A percentile compares a stretch with the other conserved stretches of the same genome.
Conservation (phyloP, 495 filamentous ascomycete genomes). For the Talaromyces ruber region DNA sequence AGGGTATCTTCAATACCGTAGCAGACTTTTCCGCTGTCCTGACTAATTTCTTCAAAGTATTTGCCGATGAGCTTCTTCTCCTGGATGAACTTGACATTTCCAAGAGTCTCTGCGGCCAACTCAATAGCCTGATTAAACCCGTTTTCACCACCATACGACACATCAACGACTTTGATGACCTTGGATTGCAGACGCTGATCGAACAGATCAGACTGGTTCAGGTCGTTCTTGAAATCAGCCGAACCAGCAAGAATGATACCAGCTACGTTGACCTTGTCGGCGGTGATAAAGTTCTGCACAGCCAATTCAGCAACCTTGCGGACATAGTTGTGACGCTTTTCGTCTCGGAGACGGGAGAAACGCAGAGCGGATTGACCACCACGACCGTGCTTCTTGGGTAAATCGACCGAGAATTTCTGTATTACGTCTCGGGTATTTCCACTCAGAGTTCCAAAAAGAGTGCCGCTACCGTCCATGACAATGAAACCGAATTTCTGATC, state of each 20-base stretch:
- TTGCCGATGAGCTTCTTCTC: constrained; percentile 98
- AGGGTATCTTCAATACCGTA: constrained; percentile 97
- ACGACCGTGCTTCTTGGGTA: constrained; percentile 99
- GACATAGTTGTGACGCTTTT: constrained; percentile 99
- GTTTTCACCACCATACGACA: constrained; percentile 97
- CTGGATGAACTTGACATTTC: constrained; percentile 99
- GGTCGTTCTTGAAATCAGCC: constrained; percentile 98
- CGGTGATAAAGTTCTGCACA: constrained; percentile 96
- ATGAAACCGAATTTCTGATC: constrained; percentile 99
- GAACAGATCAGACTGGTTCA: constrained; percentile 97
- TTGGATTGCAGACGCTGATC: constrained; percentile 83
- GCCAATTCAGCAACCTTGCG: constrained; percentile 96
- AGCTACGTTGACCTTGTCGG: constrained; percentile 94
- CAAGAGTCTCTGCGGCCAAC: constrained; percentile 85
- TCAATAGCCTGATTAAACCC: constrained; percentile 99
- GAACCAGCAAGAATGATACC: constrained; percentile 93
- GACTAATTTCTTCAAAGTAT: constrained; percentile 98
- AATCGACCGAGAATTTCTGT: constrained; percentile 93
- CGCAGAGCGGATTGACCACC: constrained; percentile 98
- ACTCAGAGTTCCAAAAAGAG: constrained; percentile 90
- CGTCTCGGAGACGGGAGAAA: constrained; percentile 98
- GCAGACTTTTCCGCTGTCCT: constrained; percentile 91
- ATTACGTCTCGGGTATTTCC: constrained; percentile 96
- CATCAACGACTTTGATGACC: constrained; percentile 98
- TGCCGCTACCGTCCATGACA: constrained; percentile 98